phyloP scores from a whole-genome alignment of 2,329 filamentous ascomycete genomes.

The Colletotrichum sp. region DNA sequence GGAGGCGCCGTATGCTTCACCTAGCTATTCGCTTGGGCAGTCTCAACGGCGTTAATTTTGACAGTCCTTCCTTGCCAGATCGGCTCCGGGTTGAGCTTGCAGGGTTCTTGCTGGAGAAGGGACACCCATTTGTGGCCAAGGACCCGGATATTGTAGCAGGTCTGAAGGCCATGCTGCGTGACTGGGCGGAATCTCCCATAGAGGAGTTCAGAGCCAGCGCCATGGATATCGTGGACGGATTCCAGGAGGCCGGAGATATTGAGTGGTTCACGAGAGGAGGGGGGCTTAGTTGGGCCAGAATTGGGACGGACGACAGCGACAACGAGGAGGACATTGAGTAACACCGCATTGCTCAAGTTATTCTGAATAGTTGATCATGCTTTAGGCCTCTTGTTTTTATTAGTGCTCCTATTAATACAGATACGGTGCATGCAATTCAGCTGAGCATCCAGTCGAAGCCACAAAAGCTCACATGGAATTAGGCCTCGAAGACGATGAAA shows the following conservation, averaged over 20 bases:
- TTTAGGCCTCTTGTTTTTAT: background rate
- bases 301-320: background rate
- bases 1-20: background rate
- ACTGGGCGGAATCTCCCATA: background rate
- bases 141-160: background rate
- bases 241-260: background rate
- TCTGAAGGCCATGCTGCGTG: background rate
- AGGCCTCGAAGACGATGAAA: background rate
- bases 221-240: background rate
- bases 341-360: background rate
- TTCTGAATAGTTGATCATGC: background rate
- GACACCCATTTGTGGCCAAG: background rate
- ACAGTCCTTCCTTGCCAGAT: background rate
- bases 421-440: background rate
- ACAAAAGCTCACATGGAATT: fast-evolving
- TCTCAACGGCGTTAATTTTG: background rate
- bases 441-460: background rate
- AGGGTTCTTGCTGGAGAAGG: background rate
- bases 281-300: background rate
- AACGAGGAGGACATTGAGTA: background rate
- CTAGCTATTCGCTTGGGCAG: background rate
- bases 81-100: background rate
- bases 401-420: background rate
- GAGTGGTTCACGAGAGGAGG: background rate
- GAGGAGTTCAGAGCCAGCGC: background rate